Evolutionary conservation across 345 rosid species (phyloP).

Genomic region (Gossypium sturtianum): DNA sequence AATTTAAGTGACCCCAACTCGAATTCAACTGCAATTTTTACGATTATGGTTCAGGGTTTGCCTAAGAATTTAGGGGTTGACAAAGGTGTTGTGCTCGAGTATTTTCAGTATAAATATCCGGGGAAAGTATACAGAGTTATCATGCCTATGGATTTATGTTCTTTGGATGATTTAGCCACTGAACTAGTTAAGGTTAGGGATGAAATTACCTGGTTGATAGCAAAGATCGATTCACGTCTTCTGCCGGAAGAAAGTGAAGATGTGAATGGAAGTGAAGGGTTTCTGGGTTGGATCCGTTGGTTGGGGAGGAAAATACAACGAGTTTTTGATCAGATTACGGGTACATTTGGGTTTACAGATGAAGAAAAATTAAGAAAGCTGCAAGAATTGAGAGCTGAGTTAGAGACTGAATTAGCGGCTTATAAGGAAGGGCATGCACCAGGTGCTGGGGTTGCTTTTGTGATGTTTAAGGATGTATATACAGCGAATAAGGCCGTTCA

Average conservation of each 20-base stretch:
- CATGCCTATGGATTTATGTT: conserved; percentile 93
- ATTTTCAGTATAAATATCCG: conserved; percentile 68
- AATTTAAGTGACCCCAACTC: conserved; percentile 62
- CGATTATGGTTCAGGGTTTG: conserved; percentile 84
- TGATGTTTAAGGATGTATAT: conserved; percentile 86
- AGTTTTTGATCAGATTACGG: conserved; percentile 40
- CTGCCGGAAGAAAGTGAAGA: conserved; percentile 47
- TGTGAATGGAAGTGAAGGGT: conserved; percentile 24
- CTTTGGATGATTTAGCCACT: conserved; percentile 83
- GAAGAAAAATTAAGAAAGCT: conserved; percentile 61
- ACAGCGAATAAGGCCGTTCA: conserved; percentile 92
- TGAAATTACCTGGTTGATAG: conserved; percentile 89
- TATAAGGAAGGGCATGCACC: conserved; percentile 76
- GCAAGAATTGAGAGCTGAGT: conserved; percentile 71
- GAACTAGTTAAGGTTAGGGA: conserved; percentile 76
- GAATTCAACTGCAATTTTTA: conserved; percentile 73
- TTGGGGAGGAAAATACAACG: conserved; percentile 36
- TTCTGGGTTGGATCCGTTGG: conserved; percentile 16
- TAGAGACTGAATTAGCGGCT: conserved; percentile 62
- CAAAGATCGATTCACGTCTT: conserved; percentile 68
- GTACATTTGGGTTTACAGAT: conserved; percentile 56
- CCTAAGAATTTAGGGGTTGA: conserved; percentile 77
- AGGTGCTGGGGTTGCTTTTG: conserved; percentile 92
- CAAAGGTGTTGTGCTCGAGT: conserved; percentile 56
- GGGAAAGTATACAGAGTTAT: conserved; percentile 77